Evolutionary conservation across 441 rosid genomes (phyloP).

Genomic region (Gossypium schwendimanii): DNA sequence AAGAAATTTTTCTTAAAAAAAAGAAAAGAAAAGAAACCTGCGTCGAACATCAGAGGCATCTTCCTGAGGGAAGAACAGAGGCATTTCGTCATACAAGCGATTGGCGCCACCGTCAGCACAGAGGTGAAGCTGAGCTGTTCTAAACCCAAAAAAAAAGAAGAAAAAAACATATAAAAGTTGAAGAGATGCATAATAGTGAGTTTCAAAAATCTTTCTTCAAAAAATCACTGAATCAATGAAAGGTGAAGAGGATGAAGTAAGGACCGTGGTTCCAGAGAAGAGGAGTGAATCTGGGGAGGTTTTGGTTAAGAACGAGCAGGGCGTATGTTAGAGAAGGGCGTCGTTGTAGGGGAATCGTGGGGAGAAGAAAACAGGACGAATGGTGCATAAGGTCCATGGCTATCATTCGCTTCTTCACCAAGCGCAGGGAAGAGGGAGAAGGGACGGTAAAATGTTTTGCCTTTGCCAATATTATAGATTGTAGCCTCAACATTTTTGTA

Average conservation of each 20-base stretch:
- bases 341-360: slow-evolving; percentile 24
- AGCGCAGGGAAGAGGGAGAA: background rate
- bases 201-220: background rate
- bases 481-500: background rate
- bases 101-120: slow-evolving; percentile 99
- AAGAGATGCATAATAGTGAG: background rate
- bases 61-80: slow-evolving; percentile 56
- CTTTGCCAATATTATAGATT: background rate
- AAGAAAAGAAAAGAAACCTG: slow-evolving; percentile 31
- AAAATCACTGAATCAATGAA: background rate
- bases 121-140: slow-evolving; percentile 69
- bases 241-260: background rate
- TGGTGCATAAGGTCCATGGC: slow-evolving; percentile 66
- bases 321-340: slow-evolving; percentile 37
- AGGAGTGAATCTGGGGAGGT: slow-evolving; percentile 67
- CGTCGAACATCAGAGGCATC: slow-evolving; percentile 44
- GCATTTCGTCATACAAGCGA: slow-evolving; percentile 82
- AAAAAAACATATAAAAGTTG: background rate
- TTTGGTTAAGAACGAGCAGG: slow-evolving; percentile 70
- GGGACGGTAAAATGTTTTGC: background rate
- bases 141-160: slow-evolving; percentile 21
- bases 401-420: background rate
- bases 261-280: slow-evolving; percentile 83
- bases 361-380: slow-evolving; percentile 70
- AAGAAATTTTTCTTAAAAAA: too few relatives aligned